Conservation (phyloP, 1,284 basidiomycete genomes). For the Kwoniella shivajii region DNA sequence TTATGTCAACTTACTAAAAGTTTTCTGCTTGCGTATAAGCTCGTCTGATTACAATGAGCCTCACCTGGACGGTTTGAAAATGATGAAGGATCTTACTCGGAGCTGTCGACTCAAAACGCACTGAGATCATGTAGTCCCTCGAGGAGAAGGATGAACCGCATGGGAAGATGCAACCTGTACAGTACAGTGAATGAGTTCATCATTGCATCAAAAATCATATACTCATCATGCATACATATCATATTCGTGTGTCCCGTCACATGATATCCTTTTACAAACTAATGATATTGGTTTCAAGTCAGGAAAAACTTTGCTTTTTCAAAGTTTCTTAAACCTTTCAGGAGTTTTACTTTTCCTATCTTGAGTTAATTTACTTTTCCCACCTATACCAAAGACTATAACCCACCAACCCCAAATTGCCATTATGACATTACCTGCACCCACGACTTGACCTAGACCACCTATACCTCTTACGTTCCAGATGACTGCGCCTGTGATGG, state of each 20-base stretch:
- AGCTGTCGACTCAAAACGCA: no score
- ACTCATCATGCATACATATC: not conserved
- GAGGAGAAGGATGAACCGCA: no score
- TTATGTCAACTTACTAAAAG: no score
- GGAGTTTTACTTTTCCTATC: constrained; percentile 23
- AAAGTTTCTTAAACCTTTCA: constrained; percentile 30
- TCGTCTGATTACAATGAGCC: no score
- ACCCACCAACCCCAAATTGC: constrained; percentile 53
- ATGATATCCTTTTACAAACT: no score
- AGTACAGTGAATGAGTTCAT: not conserved
- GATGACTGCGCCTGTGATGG: constrained; percentile 29
- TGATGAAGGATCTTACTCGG: no score
- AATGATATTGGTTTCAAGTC: no score
- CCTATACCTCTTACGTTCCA: constrained; percentile 45
- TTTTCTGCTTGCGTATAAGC: no score
- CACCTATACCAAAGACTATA: constrained; percentile 46
- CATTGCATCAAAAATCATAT: not conserved
- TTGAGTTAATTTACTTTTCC: constrained; percentile 23
- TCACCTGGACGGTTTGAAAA: no score
- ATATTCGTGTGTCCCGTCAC: no score
- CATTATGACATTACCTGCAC: constrained; percentile 41
- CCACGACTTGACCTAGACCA: constrained; percentile 39
- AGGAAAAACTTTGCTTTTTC: no score
- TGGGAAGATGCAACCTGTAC: not conserved
- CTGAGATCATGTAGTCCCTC: no score